These are phyloP conservation scores for Neurospora cerealis DNA, from an alignment of 495 filamentous ascomycete genomes.

Conservation along the genomic window DNA sequence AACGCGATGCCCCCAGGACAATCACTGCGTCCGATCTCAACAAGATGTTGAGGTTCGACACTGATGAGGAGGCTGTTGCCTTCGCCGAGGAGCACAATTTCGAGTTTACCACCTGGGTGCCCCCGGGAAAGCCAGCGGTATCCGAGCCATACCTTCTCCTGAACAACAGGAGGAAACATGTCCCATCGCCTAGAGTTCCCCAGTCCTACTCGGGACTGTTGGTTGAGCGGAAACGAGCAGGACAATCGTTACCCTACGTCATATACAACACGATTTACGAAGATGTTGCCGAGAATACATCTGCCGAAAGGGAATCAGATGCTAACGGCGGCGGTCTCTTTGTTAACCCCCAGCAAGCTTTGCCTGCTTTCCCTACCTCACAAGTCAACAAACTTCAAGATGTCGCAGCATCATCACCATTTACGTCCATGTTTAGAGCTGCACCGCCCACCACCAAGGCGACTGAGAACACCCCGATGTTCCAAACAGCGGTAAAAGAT, in stretches of 20 bases:
- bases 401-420: neutral
- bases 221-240: conserved; percentile 40
- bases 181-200: conserved; percentile 28
- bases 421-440: neutral
- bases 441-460: neutral
- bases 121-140: conserved; percentile 25
- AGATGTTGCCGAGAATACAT: conserved; percentile 1
- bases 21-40: conserved; percentile 62
- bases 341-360: conserved; percentile 9
- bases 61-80: conserved; percentile 53
- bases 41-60: conserved; percentile 61
- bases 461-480: neutral
- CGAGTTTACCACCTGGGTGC: conserved; percentile 35
- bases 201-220: conserved; percentile 34
- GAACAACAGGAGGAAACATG: conserved; percentile 16
- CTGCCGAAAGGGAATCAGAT: neutral
- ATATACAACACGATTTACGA: conserved; percentile 39
- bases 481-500: neutral
- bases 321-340: conserved; percentile 18
- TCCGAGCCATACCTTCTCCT: conserved; percentile 43
- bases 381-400: neutral
- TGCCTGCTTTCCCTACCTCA: neutral
- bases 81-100: conserved; percentile 65
- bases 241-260: conserved; percentile 28
- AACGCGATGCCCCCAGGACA: conserved; percentile 59